These are phyloP conservation scores for Amborella trichopoda DNA, from an alignment of 164 flowering plant species.

Conservation along the genomic window DNA sequence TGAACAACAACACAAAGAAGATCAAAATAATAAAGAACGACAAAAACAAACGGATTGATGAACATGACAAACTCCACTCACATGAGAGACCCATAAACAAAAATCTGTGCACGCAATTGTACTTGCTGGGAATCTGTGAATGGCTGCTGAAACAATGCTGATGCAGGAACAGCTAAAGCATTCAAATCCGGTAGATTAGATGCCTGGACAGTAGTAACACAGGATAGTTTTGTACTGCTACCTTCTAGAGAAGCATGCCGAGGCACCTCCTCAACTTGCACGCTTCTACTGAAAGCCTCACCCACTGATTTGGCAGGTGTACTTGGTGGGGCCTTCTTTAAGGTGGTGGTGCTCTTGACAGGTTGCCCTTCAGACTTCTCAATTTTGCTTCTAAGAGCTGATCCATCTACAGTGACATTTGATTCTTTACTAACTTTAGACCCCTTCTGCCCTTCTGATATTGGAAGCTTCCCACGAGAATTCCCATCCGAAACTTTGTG, in stretches of 20 bases:
- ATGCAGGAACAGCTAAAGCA: constrained; percentile 1
- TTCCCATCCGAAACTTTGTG: no score
- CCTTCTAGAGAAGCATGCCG: not conserved
- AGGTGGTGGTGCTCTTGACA: no score
- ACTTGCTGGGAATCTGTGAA: constrained; percentile 86
- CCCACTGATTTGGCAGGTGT: no score
- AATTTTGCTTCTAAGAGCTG: no score
- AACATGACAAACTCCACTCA: constrained; percentile 23
- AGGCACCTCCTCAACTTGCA: not conserved
- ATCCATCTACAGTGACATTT: no score
- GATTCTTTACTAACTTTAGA: not conserved
- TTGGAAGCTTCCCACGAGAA: not conserved
- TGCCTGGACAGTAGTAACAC: not conserved
- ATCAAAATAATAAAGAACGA: not conserved
- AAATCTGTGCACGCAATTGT: constrained; percentile 96
- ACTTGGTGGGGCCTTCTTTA: no score
- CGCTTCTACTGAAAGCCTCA: no score
- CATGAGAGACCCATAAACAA: constrained; percentile 98
- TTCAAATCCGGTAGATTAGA: not conserved
- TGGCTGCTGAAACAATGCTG: constrained; percentile 3
- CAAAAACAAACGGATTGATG: not conserved
- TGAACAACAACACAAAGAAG: not conserved
- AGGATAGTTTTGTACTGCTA: not conserved
- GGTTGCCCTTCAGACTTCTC: no score
- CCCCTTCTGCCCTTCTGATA: not conserved